A percentile compares a stretch with the other conserved stretches of the same genome.
These are phyloP conservation scores for Yarrowia phangngaensis DNA, from an alignment of 805 yeast species.

Conservation along the genomic window DNA sequence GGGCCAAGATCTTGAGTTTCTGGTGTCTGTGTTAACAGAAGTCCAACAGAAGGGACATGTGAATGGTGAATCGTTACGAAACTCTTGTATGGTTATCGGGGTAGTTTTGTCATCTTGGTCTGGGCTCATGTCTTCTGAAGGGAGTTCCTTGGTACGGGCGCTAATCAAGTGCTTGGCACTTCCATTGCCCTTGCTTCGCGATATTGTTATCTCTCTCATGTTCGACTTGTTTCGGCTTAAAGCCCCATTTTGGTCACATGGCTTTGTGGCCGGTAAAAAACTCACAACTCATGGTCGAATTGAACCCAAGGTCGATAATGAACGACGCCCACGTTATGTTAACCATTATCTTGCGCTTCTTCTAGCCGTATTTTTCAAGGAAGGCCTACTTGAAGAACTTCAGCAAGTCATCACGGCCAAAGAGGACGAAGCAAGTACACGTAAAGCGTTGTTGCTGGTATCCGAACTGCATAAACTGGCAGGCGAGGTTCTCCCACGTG, in stretches of 20 bases:
- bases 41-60: constrained; percentile 48
- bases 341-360: constrained; percentile 68
- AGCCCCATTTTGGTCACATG: constrained; percentile 9
- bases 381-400: constrained; percentile 51
- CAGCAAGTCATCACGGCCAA: constrained; percentile 44
- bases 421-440: constrained; percentile 45
- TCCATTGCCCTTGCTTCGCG: constrained; percentile 52
- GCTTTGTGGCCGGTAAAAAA: constrained; percentile 12
- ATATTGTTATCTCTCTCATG: constrained; percentile 65
- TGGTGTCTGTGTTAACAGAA: constrained; percentile 71
- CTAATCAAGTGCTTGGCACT: constrained; percentile 59
- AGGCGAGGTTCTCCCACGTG: constrained; percentile 52
- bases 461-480: constrained; percentile 59
- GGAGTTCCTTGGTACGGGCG: constrained; percentile 37
- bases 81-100: constrained; percentile 56
- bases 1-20: constrained; percentile 57
- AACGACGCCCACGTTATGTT: constrained; percentile 31
- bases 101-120: constrained; percentile 65
- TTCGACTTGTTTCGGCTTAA: constrained; percentile 59
- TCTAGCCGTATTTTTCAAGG: constrained; percentile 49
- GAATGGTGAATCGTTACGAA: constrained; percentile 54
- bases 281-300: constrained; percentile 5
- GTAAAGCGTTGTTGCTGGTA: constrained; percentile 61
- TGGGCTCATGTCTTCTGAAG: constrained; percentile 51
- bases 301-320: constrained; percentile 4